A percentile compares a stretch with the other conserved stretches of the same genome.
Conservation (phyloP, 495 filamentous ascomycete genomes). For the Neurospora sp. region DNA sequence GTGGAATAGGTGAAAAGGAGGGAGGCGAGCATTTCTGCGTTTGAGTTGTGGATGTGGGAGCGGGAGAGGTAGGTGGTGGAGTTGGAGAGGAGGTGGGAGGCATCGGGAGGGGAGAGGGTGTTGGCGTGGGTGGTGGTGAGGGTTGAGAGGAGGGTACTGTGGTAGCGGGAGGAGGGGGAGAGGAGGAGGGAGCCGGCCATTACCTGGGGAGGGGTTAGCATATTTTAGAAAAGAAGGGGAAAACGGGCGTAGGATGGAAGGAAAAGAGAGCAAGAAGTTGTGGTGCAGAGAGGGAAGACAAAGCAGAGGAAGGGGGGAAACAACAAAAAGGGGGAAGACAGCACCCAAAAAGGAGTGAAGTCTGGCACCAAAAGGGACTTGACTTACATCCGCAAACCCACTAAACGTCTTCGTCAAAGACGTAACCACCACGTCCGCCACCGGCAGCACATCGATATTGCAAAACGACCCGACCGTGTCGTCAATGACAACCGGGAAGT, state of each 20-base stretch:
- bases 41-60: slow-evolving; percentile 30
- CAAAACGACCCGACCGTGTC: slow-evolving; percentile 41
- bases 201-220: slow-evolving; percentile 8
- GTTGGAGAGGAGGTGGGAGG: slow-evolving; percentile 30
- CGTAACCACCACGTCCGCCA: slow-evolving; percentile 36
- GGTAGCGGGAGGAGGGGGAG: slow-evolving; percentile 26
- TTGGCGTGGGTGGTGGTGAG: slow-evolving; percentile 25
- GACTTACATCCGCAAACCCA: slow-evolving; percentile 41
- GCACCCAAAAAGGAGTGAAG: background rate
- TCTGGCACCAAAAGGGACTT: slow-evolving; percentile 24
- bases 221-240: background rate
- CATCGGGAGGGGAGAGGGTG: slow-evolving; percentile 32
- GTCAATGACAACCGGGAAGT: slow-evolving; percentile 38
- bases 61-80: slow-evolving; percentile 31
- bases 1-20: slow-evolving; percentile 17
- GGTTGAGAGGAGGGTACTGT: slow-evolving; percentile 23
- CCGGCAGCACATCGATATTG: slow-evolving; percentile 35
- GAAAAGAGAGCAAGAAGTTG: background rate
- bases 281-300: background rate
- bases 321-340: background rate
- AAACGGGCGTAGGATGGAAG: background rate
- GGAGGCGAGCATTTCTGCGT: slow-evolving; percentile 28
- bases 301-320: background rate
- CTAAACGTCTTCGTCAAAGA: slow-evolving; percentile 42
- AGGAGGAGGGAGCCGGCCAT: slow-evolving; percentile 38